Evolutionary conservation across 768 basidiomycete species (phyloP).

Genomic region (Termitomyces heimii): DNA sequence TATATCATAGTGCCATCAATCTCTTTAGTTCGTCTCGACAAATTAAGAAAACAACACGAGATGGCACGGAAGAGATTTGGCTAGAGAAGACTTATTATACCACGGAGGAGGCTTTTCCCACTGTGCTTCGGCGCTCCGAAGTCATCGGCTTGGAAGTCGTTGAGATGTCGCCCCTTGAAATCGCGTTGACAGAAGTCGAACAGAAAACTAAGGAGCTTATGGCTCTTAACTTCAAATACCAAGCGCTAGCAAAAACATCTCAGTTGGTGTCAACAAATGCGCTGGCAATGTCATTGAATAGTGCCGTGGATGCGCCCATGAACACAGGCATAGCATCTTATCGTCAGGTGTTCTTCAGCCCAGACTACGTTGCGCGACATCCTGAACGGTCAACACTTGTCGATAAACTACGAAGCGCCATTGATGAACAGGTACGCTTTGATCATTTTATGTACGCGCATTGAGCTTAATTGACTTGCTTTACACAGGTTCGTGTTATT

Average conservation of each 20-base stretch:
- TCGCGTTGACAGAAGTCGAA: constrained; percentile 76
- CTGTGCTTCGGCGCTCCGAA: constrained; percentile 86
- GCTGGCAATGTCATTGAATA: constrained; percentile 82
- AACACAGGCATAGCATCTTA: constrained; percentile 77
- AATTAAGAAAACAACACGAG: constrained; percentile 54
- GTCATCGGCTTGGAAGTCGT: constrained; percentile 62
- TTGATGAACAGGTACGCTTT: constrained; percentile 75
- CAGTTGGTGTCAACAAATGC: constrained; percentile 74
- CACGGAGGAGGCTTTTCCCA: constrained; percentile 87
- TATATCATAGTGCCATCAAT: constrained; percentile 60
- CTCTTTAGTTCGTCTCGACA: constrained; percentile 75
- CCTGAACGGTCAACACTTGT: constrained; percentile 68
- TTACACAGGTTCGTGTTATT: constrained; percentile 62
- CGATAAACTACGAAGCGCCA: constrained; percentile 63
- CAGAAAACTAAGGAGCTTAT: constrained; percentile 74
- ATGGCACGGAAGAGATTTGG: constrained; percentile 75
- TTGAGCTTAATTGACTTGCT: background rate
- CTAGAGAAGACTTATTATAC: constrained; percentile 84
- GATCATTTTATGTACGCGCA: background rate
- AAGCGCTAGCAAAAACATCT: constrained; percentile 70
- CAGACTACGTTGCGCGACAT: constrained; percentile 60
- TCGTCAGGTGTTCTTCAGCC: constrained; percentile 69
- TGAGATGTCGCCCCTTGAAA: constrained; percentile 84
- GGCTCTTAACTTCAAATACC: constrained; percentile 63
- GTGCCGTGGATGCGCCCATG: constrained; percentile 75